Evolutionary conservation across 2,329 filamentous ascomycete genomes (phyloP), one percentile per base, ranked within the genome.

Genomic region (Didymella segeticola): DNA sequence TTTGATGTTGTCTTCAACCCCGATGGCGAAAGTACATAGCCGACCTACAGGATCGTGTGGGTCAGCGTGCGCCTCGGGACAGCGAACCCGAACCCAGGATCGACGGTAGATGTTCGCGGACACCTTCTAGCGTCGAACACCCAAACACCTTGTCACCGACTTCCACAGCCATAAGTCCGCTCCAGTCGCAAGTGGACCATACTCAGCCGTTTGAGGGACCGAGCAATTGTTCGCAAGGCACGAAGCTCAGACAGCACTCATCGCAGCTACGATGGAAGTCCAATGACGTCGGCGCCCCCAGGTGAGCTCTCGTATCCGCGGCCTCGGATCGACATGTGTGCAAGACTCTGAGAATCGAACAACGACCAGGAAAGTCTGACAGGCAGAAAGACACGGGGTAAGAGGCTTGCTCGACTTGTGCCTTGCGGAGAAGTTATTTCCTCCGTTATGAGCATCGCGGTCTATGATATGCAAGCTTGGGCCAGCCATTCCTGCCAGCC

Each of bases 21-120:
- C 14, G 29, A 19, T 26, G 39, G 34, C 27, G n/a, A 49, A 49
- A 45, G 45, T 33, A 54, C 11, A 49, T 54, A 54, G 51, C 51
- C 51, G 51, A 54, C 51, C 19, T 54, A 15, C 39, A 20, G 38
- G 17, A 33, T 27, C 6, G 20, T 14, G 51, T 43, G 33, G 51
- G 39, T 45, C 33, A 5, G 17, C 15, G 33, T 30, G 26, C n/a
- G 25, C 23, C 43, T 47, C 43, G 33, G 36, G 34, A 31, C 19
- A 48, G 38, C 45, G 26, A 48, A 43, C 7, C 38, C 43, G 43
- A 38, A 38, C 25, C 50, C 43, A 26, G 27, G 38, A 47, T 53
- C 39, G 50, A 43, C 43, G 25, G 38, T 23, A 12, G 34, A 25
- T 26, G 22, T 23, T 37, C 25, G 38, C 38, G 37, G 43, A 15